Base-by-base conservation (phyloP, 2,329 filamentous ascomycete species). In the Ceratocystiopsis brevicomis region DNA sequence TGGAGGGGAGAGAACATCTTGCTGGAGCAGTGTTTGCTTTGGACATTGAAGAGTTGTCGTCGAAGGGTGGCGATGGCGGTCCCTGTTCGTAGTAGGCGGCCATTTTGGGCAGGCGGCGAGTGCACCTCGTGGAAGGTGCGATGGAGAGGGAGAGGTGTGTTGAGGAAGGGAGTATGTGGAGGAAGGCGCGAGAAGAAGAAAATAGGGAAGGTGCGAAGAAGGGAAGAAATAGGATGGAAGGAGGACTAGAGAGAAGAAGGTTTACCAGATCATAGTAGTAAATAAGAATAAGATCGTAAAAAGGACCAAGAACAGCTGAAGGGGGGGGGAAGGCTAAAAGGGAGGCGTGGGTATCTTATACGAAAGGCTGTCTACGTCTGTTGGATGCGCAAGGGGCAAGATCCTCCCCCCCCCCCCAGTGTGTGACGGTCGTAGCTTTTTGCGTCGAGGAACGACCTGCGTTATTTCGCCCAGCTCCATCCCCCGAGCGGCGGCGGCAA, bases 1-100 rank as follows among this genome's bases (percentile, higher is more conserved):
- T 95, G 36, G 88, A 94, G 17, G 88, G 88, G 45, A 96, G 67
- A 41, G 86, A 93, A 56, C 81, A 90, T 63, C 25, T 30, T 30
- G 25, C 6, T 6, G 25, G 6, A 11, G 25, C 25, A 9, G 25
- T 10, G 25, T 11, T 21, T 21, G 19, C 19, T 21, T 21, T 21
- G 4, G 19, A 21, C 19, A 80, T 87, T 51, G 76, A 66, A 39
- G 63, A 62, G 55, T 85, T 38, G 18, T 85, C 80, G 53, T 86
- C 81, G 57, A 81, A 76, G 38, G 80, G 79, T 48, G 80, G 80
- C 51, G 80, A 85, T 32, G 80, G 80, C 44, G 79, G 80, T 42
- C 44, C 46, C 37, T 47, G 49, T 16, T 18, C 8, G 9, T 46
- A 45, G 43, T 43, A 30, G 25, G 25, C 6, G 25, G 25, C 25